A percentile compares a stretch with the other conserved stretches of the same genome.
Evolutionary conservation across 1,139 yeast genomes (phyloP).

Genomic region (Diutina ranongensis): DNA sequence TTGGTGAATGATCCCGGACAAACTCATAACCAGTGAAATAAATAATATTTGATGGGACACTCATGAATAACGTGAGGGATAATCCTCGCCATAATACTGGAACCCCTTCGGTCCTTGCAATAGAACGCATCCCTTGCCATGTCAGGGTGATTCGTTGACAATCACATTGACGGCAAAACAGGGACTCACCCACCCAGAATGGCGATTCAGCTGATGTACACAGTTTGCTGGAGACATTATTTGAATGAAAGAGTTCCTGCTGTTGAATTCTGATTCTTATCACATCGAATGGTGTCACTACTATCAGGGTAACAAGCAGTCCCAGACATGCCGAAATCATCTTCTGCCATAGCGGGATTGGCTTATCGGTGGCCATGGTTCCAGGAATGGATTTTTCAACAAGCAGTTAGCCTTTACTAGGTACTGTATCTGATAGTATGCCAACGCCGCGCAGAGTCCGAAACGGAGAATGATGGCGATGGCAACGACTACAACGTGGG

Average conservation of each 20-base stretch:
- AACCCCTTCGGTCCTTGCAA: conserved; percentile 62
- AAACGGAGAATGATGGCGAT: background rate
- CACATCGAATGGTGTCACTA: conserved; percentile 91
- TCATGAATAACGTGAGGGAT: conserved; percentile 73
- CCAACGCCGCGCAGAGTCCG: too few species aligned
- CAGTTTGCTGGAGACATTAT: background rate
- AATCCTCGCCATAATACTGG: conserved; percentile 84
- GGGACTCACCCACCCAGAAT: background rate
- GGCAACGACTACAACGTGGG: too few species aligned
- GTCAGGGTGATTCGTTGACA: conserved; percentile 42
- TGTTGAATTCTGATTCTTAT: conserved; percentile 86
- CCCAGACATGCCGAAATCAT: conserved; percentile 92
- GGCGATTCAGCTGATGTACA: background rate
- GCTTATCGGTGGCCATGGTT: background rate
- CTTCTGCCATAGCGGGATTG: conserved; percentile 43
- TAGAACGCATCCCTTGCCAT: conserved; percentile 58
- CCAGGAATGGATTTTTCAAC: too few species aligned
- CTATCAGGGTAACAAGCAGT: conserved; percentile 73
- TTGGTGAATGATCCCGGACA: conserved; percentile 63
- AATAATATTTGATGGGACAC: conserved; percentile 85
- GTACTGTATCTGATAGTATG: too few species aligned
- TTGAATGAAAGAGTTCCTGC: conserved; percentile 39
- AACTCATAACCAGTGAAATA: conserved; percentile 92
- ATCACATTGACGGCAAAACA: background rate
- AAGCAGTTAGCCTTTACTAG: too few species aligned